These are phyloP conservation scores for Dothideomycetes sp. DNA, from an alignment of 2,329 filamentous ascomycete species.

Conservation along the genomic window DNA sequence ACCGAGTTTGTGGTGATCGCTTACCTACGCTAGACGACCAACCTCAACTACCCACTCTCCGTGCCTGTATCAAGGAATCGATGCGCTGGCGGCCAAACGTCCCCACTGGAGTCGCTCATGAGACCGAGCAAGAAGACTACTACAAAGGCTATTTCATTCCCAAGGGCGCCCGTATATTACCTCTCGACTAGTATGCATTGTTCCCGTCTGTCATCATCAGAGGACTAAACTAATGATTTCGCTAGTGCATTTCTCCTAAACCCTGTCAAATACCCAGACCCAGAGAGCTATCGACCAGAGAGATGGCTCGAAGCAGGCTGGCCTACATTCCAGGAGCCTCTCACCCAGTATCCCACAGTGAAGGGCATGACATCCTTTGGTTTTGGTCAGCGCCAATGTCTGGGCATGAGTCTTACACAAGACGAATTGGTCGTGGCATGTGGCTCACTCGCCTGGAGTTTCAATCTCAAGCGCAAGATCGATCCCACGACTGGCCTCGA, in stretches of 20 bases:
- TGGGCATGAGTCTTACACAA: slow-evolving; percentile 52
- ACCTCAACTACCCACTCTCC: slow-evolving; percentile 20
- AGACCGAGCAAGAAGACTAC: slow-evolving; percentile 39
- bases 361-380: slow-evolving; percentile 55
- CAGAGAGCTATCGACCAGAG: slow-evolving; percentile 52
- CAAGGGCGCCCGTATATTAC: slow-evolving; percentile 40
- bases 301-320: slow-evolving; percentile 52
- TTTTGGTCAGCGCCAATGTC: slow-evolving; percentile 51
- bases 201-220: no score
- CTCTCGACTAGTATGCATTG: slow-evolving; percentile 38
- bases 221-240: slow-evolving; percentile 2
- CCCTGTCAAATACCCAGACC: slow-evolving; percentile 48
- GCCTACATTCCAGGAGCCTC: slow-evolving; percentile 54
- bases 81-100: slow-evolving; percentile 39
- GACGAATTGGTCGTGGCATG: slow-evolving; percentile 46
- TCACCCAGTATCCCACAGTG: slow-evolving; percentile 52
- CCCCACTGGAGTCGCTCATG: slow-evolving; percentile 44
- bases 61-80: slow-evolving; percentile 23
- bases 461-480: slow-evolving; percentile 38
- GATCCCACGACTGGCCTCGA: slow-evolving; percentile 31
- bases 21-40: slow-evolving; percentile 30
- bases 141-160: slow-evolving; percentile 44
- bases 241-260: slow-evolving; percentile 49
- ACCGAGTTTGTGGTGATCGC: slow-evolving; percentile 31
- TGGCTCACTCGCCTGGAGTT: slow-evolving; percentile 37